Conservation (phyloP, 2,329 filamentous ascomycete species). For the Thielaviopsis musarum region DNA sequence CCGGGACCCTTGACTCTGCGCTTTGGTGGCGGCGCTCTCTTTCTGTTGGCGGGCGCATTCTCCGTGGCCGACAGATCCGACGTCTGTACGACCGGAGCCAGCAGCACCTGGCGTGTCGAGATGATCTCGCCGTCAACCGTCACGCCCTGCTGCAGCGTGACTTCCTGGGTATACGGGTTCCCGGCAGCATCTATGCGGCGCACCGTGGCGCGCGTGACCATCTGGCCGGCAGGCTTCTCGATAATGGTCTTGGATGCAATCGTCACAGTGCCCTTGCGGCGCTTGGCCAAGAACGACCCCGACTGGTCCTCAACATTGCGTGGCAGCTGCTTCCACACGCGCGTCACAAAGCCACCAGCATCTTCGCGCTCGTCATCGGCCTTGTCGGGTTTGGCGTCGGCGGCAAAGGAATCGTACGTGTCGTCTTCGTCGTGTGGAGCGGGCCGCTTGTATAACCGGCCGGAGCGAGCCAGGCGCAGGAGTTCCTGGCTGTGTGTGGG, state of each 20-base stretch:
- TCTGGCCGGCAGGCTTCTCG: constrained; percentile 31
- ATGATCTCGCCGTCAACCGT: constrained; percentile 68
- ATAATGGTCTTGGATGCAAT: constrained; percentile 34
- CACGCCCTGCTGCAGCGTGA: constrained; percentile 66
- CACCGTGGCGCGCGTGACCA: constrained; percentile 62
- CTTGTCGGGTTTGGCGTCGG: constrained; percentile 38
- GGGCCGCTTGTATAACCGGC: constrained; percentile 57
- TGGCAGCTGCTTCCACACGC: constrained; percentile 44
- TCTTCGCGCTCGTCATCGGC: constrained; percentile 43
- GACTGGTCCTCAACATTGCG: constrained; percentile 37
- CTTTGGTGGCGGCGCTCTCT: constrained; percentile 59
- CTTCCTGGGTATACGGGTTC: constrained; percentile 69
- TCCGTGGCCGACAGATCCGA: constrained; percentile 32
- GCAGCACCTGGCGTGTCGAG: constrained; percentile 34
- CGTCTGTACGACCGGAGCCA: constrained; percentile 39
- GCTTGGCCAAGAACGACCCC: constrained; percentile 41
- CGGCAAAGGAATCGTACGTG: constrained; percentile 28
- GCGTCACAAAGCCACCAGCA: constrained; percentile 38
- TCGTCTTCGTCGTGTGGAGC: constrained; percentile 45
- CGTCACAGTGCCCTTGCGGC: constrained; percentile 43
- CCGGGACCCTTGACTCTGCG: constrained; percentile 56
- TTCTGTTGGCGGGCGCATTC: constrained; percentile 26
- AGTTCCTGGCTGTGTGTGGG: constrained; percentile 68
- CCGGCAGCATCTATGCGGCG: constrained; percentile 62
- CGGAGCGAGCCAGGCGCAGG: constrained; percentile 63